Percentiles rank a stretch among this genome's conserved stretches.
phyloP scores from a whole-genome alignment of 345 rosid species.

The Cardamine occulta region DNA sequence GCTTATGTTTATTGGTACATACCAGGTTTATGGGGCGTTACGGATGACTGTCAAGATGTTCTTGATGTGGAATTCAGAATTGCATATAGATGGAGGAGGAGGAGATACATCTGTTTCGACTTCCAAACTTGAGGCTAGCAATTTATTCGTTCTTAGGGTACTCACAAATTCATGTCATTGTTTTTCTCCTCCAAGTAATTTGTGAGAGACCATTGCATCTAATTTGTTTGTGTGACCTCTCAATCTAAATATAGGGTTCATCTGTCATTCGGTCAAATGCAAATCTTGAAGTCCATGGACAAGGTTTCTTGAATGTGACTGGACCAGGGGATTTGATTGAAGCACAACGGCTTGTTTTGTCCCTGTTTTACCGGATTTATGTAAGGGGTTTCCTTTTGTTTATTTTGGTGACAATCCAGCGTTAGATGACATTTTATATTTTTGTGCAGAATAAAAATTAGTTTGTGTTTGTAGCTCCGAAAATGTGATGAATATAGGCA shows the following conservation, averaged over 20 bases:
- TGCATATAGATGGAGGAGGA: constrained; percentile 85
- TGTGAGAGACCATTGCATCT: constrained; percentile 15
- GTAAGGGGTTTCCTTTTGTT: constrained; percentile 53
- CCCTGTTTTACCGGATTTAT: constrained; percentile 87
- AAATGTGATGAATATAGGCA: constrained; percentile 21
- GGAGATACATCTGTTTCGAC: constrained; percentile 81
- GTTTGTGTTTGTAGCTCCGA: constrained; percentile 24
- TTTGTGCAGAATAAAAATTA: constrained; percentile 16
- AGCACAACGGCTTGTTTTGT: constrained; percentile 94
- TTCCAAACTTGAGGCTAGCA: constrained; percentile 93
- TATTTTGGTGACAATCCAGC: constrained; percentile 31
- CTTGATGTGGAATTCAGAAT: constrained; percentile 97
- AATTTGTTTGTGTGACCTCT: constrained; percentile 13
- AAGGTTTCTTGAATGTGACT: constrained; percentile 90
- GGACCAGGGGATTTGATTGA: constrained; percentile 91
- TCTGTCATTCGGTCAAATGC: constrained; percentile 95
- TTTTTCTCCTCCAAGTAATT: constrained; percentile 34
- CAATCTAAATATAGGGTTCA: constrained; percentile 61
- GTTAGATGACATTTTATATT: constrained; percentile 14
- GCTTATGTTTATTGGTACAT: constrained; percentile 13
- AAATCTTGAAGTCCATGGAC: constrained; percentile 96
- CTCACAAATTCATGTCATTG: constrained; percentile 25
- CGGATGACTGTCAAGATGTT: constrained; percentile 98
- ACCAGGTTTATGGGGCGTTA: constrained; percentile 95
- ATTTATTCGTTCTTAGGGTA: constrained; percentile 94